Conservation (phyloP, 257 asterid genomes). For the Solanum appendiculatum region DNA sequence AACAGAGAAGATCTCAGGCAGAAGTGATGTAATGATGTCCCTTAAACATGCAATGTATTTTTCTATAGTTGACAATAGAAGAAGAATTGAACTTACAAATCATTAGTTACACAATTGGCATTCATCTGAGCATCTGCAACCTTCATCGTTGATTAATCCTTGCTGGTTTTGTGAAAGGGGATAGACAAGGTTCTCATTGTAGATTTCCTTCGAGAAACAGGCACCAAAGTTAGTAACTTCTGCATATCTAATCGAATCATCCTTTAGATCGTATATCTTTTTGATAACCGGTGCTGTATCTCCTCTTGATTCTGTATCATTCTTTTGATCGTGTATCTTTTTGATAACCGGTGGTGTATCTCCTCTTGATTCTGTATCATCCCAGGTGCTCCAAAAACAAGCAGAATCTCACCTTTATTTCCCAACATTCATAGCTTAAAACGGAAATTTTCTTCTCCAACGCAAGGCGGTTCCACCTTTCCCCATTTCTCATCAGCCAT, state of each 20-base stretch:
- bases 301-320: no score
- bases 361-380: conserved; percentile 1
- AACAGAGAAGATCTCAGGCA: no score
- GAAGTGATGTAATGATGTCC: no score
- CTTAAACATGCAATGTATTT: neutral
- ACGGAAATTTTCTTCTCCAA: neutral
- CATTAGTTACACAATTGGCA: neutral
- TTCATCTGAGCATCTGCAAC: neutral
- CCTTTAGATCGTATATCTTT: conserved; percentile 3
- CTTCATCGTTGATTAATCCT: neutral
- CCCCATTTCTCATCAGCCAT: neutral
- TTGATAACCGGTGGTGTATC: no score
- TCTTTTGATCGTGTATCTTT: no score
- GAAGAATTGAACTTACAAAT: neutral
- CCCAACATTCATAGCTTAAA: neutral
- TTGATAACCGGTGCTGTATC: conserved; percentile 9
- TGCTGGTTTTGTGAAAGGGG: neutral
- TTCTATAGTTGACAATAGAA: neutral
- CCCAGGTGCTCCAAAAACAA: conserved; percentile 14
- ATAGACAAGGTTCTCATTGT: conserved; percentile 35
- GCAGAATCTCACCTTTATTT: conserved; percentile 23
- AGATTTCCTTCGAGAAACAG: neutral
- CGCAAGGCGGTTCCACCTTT: neutral
- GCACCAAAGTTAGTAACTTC: neutral
- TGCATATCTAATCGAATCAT: neutral